Evolutionary conservation across 306 rosid genomes (phyloP).

Genomic region (Dryas alaskensis): DNA sequence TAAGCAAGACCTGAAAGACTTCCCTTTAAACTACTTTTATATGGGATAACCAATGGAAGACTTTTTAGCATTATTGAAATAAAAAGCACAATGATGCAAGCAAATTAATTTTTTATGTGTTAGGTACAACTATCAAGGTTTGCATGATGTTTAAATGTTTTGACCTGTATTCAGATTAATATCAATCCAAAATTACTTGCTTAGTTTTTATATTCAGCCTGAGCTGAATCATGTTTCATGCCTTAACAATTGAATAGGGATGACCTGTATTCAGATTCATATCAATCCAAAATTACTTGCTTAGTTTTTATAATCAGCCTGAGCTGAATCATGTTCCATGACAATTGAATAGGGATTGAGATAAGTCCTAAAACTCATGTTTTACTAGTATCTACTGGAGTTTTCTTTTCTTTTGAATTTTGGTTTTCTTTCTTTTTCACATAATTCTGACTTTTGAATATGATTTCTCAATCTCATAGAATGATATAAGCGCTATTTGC

Average conservation of each 20-base stretch:
- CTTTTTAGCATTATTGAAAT: slow-evolving; percentile 4
- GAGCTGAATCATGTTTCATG: background rate
- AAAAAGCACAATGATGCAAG: background rate
- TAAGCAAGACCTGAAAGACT: background rate
- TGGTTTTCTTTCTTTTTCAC: background rate
- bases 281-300: background rate
- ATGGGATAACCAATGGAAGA: slow-evolving; percentile 5
- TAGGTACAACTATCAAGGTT: background rate
- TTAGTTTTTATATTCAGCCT: background rate
- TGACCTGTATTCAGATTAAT: background rate
- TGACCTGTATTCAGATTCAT: background rate
- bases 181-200: background rate
- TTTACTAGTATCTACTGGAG: too few species aligned
- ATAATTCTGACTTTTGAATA: background rate
- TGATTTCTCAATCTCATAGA: background rate
- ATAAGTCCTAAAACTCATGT: too few species aligned
- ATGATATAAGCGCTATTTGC: background rate
- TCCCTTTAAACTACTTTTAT: slow-evolving; percentile 10
- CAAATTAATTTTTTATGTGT: background rate
- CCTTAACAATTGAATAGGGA: background rate
- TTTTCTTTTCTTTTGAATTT: too few species aligned
- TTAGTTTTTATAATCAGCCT: background rate
- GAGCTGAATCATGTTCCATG: background rate
- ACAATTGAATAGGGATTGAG: background rate
- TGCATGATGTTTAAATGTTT: background rate